Evolutionary conservation across 2,329 filamentous ascomycete species (phyloP).

Genomic region (Fusarium pseudonygamai): DNA sequence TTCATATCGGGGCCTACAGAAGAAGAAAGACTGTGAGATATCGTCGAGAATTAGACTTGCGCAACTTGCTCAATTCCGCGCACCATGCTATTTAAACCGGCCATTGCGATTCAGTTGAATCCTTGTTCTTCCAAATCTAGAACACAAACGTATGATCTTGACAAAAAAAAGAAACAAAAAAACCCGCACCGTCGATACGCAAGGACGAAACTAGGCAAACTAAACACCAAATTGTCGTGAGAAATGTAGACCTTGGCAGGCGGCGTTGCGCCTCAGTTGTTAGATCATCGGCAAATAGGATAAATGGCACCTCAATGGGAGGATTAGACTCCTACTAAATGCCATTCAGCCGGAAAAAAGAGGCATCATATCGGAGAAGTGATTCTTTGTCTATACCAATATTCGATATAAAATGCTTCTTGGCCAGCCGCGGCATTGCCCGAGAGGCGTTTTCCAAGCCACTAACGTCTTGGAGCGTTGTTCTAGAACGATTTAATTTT

Average conservation of each 20-base stretch:
- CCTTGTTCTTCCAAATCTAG: neutral
- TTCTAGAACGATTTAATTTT: slow-evolving; percentile 35
- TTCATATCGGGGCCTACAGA: neutral
- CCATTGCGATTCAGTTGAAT: neutral
- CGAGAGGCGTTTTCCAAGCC: slow-evolving; percentile 17
- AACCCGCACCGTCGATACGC: neutral
- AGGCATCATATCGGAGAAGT: neutral
- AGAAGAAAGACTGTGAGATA: neutral
- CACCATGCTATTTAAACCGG: neutral
- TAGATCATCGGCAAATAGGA: neutral
- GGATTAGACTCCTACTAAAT: neutral
- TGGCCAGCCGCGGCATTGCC: slow-evolving; percentile 14
- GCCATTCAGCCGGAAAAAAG: neutral
- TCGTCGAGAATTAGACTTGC: neutral
- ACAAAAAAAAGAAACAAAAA: neutral
- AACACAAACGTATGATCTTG: slow-evolving; percentile 10
- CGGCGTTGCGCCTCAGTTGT: neutral
- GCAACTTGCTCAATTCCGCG: neutral
- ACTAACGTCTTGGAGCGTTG: slow-evolving; percentile 5
- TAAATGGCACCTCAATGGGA: neutral
- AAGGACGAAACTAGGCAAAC: neutral
- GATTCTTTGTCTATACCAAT: neutral
- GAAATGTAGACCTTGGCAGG: neutral
- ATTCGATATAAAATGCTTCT: slow-evolving; percentile 3
- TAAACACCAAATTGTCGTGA: neutral